Percentiles rank a stretch among this genome's conserved stretches.
Conservation (phyloP, 331 rosid genomes). For the Rosa hybrid region DNA sequence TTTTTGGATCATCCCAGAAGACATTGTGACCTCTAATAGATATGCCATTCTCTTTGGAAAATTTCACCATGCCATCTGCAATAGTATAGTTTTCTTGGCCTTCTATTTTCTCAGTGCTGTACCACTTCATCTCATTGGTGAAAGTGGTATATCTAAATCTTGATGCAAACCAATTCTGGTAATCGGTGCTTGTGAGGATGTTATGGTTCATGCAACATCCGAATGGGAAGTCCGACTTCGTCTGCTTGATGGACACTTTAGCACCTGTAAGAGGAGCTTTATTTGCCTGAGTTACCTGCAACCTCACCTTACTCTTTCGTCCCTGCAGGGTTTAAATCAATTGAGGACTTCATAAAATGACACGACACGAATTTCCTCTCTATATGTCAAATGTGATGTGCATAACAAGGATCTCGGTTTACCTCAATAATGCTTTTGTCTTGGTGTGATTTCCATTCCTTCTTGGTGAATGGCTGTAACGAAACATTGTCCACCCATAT, state of each 20-base stretch:
- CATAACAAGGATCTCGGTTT: conserved; percentile 6
- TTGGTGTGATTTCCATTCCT: conserved; percentile 80
- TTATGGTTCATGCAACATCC: conserved; percentile 61
- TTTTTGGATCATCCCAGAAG: conserved; percentile 56
- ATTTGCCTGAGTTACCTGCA: conserved; percentile 39
- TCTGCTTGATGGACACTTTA: conserved; percentile 33
- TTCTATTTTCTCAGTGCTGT: conserved; percentile 50
- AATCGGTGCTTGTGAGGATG: conserved; percentile 52
- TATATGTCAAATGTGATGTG: neutral
- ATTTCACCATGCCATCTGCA: conserved; percentile 64
- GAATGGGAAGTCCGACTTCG: conserved; percentile 50
- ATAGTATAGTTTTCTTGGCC: conserved; percentile 66
- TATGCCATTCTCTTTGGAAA: conserved; percentile 47
- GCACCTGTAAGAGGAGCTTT: conserved; percentile 49
- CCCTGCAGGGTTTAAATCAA: conserved; percentile 38
- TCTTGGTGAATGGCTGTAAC: conserved; percentile 68
- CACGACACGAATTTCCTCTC: neutral
- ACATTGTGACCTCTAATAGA: conserved; percentile 67
- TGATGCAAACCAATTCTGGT: conserved; percentile 60
- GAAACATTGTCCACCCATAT: conserved; percentile 78
- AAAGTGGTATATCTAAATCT: conserved; percentile 67
- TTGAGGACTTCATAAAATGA: neutral
- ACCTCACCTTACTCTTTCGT: conserved; percentile 52
- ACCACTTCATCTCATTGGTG: conserved; percentile 88
- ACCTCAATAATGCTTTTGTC: conserved; percentile 57